Evolutionary conservation across 495 filamentous ascomycete species (phyloP).

Genomic region (Parmelia sp.): DNA sequence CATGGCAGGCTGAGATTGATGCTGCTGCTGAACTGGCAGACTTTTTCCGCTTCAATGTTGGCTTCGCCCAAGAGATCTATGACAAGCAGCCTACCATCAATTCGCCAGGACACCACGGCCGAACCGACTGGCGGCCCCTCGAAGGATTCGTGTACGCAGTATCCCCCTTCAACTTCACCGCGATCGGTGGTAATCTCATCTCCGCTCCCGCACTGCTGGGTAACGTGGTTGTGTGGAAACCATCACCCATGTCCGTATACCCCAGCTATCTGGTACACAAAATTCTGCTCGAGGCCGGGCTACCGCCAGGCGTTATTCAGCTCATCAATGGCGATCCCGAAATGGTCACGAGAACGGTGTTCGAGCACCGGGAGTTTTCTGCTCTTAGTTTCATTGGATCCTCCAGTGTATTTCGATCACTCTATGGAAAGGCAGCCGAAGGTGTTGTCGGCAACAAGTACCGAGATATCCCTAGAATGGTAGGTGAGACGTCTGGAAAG

Average conservation of each 20-base stretch:
- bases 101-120: slow-evolving; percentile 69
- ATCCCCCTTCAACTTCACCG: slow-evolving; percentile 90
- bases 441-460: slow-evolving; percentile 64
- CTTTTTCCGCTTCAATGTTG: slow-evolving; percentile 79
- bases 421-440: slow-evolving; percentile 66
- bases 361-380: slow-evolving; percentile 65
- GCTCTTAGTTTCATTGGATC: slow-evolving; percentile 76
- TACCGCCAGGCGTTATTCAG: slow-evolving; percentile 74
- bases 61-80: slow-evolving; percentile 82
- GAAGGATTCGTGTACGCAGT: slow-evolving; percentile 86
- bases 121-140: slow-evolving; percentile 72
- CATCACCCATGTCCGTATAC: slow-evolving; percentile 67
- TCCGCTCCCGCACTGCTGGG: slow-evolving; percentile 70
- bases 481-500: slow-evolving; percentile 85
- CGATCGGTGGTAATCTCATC: slow-evolving; percentile 72
- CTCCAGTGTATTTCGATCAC: slow-evolving; percentile 68
- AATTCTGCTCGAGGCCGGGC: slow-evolving; percentile 77
- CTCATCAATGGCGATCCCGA: slow-evolving; percentile 77
- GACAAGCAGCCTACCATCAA: slow-evolving; percentile 75
- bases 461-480: slow-evolving; percentile 68
- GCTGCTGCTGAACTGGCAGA: slow-evolving; percentile 85
- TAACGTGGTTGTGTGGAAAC: slow-evolving; percentile 91
- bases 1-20: slow-evolving; percentile 96
- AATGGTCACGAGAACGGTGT: slow-evolving; percentile 59
- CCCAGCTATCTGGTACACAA: slow-evolving; percentile 71